These are phyloP conservation scores for Creolimax fragrantissima DNA, from an alignment of 78 protist genomes.

Conservation along the genomic window DNA sequence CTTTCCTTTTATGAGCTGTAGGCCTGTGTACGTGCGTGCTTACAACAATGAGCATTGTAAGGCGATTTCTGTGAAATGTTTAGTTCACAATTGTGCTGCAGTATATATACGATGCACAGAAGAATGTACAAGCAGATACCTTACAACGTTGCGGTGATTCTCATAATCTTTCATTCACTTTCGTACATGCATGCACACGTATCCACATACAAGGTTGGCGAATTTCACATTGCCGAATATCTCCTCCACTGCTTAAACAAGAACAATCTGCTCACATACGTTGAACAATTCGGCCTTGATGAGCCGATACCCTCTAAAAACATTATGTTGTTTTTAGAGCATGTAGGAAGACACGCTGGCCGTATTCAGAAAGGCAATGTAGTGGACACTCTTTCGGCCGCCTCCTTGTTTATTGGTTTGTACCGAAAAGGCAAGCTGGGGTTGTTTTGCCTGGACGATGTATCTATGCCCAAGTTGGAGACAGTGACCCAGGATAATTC, in stretches of 20 bases:
- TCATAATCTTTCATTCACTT: not conserved
- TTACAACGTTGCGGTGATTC: too few species aligned
- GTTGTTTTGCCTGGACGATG: not conserved
- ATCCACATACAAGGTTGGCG: not conserved
- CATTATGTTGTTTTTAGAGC: not conserved
- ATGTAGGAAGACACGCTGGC: not conserved
- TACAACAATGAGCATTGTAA: too few species aligned
- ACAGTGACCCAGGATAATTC: too few species aligned
- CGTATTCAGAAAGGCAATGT: not conserved
- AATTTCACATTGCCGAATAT: not conserved
- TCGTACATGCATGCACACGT: not conserved
- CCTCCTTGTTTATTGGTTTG: not conserved
- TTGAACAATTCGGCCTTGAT: not conserved
- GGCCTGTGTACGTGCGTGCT: too few species aligned
- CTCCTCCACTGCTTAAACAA: not conserved
- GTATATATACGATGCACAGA: too few species aligned
- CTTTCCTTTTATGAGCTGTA: too few species aligned
- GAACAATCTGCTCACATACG: not conserved
- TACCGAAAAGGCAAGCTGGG: not conserved
- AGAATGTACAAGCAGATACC: too few species aligned
- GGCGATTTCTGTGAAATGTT: too few species aligned
- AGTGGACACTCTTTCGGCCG: not conserved
- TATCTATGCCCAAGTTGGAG: too few species aligned
- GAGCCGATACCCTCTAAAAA: not conserved
- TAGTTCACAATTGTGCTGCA: too few species aligned